phyloP scores from a whole-genome alignment of 331 rosid genomes.

The Erythrophleum ivorense region DNA sequence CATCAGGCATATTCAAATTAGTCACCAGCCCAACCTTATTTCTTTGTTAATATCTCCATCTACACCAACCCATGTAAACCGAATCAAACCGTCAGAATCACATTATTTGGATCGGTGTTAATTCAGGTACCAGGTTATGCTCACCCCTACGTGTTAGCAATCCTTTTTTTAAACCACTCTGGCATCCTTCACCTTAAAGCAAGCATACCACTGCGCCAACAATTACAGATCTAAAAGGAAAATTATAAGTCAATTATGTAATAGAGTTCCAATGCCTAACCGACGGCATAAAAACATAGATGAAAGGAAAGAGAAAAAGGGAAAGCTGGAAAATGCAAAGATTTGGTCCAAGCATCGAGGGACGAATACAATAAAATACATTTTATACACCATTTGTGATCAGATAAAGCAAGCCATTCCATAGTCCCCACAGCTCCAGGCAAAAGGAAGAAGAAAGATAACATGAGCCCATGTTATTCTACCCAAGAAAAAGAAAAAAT shows the following conservation, averaged over 20 bases:
- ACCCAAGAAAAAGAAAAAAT: neutral
- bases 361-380: neutral
- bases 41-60: too few species aligned
- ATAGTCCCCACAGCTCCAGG: neutral
- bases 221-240: too few species aligned
- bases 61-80: too few species aligned
- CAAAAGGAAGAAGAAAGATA: neutral
- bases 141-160: too few species aligned
- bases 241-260: neutral
- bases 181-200: too few species aligned
- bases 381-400: conserved; percentile 16
- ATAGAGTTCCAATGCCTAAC: neutral
- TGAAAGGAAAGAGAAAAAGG: neutral
- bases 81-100: too few species aligned
- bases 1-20: too few species aligned
- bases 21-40: too few species aligned
- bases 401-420: neutral
- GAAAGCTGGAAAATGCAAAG: neutral
- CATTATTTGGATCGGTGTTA: too few species aligned
- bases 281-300: neutral
- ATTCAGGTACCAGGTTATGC: too few species aligned
- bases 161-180: too few species aligned
- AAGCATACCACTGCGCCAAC: too few species aligned
- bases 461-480: neutral
- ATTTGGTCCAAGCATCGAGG: neutral